These are phyloP conservation scores for Moelleriella libera DNA, from an alignment of 2,329 filamentous ascomycete genomes.

Conservation along the genomic window DNA sequence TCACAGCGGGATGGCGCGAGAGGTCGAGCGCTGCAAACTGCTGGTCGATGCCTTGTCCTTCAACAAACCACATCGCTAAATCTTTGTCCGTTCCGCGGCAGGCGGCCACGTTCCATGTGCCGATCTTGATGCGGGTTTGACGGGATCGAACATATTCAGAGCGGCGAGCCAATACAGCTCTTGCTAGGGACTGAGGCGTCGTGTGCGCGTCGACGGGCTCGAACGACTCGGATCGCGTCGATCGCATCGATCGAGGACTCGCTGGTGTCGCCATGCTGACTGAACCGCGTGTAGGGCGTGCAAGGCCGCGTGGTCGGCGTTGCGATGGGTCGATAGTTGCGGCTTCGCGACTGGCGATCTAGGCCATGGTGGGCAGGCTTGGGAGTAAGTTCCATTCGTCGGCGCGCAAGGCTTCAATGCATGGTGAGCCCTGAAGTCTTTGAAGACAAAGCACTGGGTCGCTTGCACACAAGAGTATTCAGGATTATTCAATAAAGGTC, in stretches of 20 bases:
- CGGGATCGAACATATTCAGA: conserved; percentile 66
- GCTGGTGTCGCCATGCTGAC: conserved; percentile 12
- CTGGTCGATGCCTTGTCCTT: conserved; percentile 56
- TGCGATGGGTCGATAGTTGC: conserved; percentile 8
- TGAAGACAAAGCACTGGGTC: too few species aligned
- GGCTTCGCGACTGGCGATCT: conserved; percentile 12
- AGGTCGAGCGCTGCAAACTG: conserved; percentile 41
- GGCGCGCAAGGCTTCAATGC: background rate
- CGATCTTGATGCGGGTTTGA: conserved; percentile 73
- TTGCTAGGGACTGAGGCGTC: conserved; percentile 44
- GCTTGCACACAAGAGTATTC: too few species aligned
- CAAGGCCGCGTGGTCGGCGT: conserved; percentile 10
- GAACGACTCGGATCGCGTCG: conserved; percentile 16
- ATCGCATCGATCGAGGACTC: conserved; percentile 18
- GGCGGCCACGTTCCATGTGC: conserved; percentile 88
- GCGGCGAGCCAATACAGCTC: conserved; percentile 56
- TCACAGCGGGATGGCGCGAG: conserved; percentile 22
- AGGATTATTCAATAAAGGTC: too few species aligned
- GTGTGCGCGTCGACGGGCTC: conserved; percentile 30
- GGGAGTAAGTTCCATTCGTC: background rate
- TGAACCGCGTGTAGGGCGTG: conserved; percentile 4
- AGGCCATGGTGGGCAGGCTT: conserved; percentile 16
- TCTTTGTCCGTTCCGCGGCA: conserved; percentile 79
- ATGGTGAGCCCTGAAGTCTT: background rate
- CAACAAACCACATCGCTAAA: conserved; percentile 75